Evolutionary conservation across 2,329 filamentous ascomycete genomes (phyloP).

Genomic region (Hysterium pulicare): DNA sequence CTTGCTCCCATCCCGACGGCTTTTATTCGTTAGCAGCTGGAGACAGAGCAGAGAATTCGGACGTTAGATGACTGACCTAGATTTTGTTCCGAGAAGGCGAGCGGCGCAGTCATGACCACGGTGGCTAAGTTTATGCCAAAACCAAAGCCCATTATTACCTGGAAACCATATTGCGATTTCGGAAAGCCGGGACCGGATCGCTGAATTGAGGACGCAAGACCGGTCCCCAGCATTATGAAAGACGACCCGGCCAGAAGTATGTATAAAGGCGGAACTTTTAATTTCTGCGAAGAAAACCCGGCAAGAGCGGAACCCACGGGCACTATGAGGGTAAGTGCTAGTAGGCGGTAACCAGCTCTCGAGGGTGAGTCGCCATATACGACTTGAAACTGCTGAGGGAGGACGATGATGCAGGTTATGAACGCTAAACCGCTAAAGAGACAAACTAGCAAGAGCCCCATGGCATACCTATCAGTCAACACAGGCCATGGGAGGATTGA

Average conservation of each 20-base stretch:
- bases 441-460: not conserved
- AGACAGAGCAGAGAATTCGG: not conserved
- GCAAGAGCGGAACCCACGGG: not conserved
- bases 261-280: not conserved
- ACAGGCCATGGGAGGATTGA: not conserved
- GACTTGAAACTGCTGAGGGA: not conserved
- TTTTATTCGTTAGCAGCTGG: not conserved
- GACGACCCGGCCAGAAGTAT: not conserved
- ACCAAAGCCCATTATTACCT: not conserved
- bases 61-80: not conserved
- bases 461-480: no score
- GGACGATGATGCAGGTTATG: not conserved
- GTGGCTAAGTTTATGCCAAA: not conserved
- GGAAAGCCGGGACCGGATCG: not conserved
- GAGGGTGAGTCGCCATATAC: not conserved
- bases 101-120: not conserved
- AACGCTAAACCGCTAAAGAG: not conserved
- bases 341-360: not conserved
- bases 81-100: not conserved
- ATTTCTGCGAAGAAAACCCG: not conserved
- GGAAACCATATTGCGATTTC: not conserved
- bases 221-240: not conserved
- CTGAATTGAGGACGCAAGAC: not conserved
- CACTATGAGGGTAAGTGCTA: not conserved
- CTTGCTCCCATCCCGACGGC: not conserved